phyloP scores from a whole-genome alignment of 257 asterid genomes.

The Fraxinus quadrangulata region DNA sequence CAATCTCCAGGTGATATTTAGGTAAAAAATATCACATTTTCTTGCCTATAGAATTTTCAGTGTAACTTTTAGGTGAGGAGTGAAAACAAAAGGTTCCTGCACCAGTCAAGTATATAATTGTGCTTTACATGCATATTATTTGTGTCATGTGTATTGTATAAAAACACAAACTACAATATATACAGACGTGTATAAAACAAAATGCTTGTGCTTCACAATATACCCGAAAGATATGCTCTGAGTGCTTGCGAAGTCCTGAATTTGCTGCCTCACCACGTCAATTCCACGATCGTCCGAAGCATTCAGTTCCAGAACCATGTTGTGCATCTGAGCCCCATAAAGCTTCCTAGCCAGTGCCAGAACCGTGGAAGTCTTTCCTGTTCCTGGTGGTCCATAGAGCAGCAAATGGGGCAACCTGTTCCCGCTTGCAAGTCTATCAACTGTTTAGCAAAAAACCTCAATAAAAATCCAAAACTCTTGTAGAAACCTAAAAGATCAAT shows the following conservation, averaged over 20 bases:
- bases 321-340: conserved; percentile 76
- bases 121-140: neutral
- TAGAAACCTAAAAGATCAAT: conserved; percentile 1
- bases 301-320: conserved; percentile 94
- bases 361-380: conserved; percentile 95
- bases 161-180: neutral
- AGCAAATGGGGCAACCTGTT: conserved; percentile 89
- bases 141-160: neutral
- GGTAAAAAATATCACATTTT: neutral
- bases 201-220: neutral
- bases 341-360: conserved; percentile 91
- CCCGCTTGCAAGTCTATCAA: conserved; percentile 88
- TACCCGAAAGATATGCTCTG: conserved; percentile 96
- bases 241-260: conserved; percentile 98
- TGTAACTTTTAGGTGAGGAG: neutral
- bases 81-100: neutral
- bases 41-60: neutral
- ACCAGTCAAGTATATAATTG: neutral
- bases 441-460: conserved; percentile 44
- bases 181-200: neutral
- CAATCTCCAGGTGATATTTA: no score
- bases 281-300: conserved; percentile 99
- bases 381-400: conserved; percentile 97
- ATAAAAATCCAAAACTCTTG: conserved; percentile 2
- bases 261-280: conserved; percentile 93